Percentiles rank a stretch among this genome's conserved stretches.
Evolutionary conservation across 306 rosid genomes (phyloP).

Genomic region (Gillenia trifoliata): DNA sequence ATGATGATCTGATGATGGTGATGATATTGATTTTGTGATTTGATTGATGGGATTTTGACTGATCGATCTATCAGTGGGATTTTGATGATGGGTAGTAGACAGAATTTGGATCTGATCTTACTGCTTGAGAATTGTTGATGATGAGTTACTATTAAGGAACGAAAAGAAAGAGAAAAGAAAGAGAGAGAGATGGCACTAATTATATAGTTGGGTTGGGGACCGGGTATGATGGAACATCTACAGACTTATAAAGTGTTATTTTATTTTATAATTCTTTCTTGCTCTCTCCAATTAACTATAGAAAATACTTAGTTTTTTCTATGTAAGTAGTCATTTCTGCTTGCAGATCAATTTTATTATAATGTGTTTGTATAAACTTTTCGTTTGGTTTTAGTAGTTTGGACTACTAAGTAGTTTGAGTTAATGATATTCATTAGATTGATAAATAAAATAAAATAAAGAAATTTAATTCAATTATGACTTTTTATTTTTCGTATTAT

Average conservation of each 20-base stretch:
- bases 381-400: too few relatives aligned
- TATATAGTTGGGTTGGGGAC: constrained; percentile 3
- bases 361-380: too few relatives aligned
- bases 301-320: too few relatives aligned
- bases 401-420: too few relatives aligned
- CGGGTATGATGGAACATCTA: constrained; percentile 5
- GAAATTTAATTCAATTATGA: too few relatives aligned
- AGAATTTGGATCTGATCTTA: constrained; percentile 42
- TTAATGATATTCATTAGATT: too few relatives aligned
- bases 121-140: constrained; percentile 29
- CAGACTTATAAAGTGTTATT: constrained; percentile 1
- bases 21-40: constrained; percentile 39
- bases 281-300: background rate
- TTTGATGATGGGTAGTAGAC: constrained; percentile 29
- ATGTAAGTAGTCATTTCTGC: background rate
- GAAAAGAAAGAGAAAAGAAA: constrained; percentile 4
- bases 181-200: constrained; percentile 9
- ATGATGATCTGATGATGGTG: background rate
- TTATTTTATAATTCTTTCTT: background rate
- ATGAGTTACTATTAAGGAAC: constrained; percentile 17
- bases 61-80: constrained; percentile 54
- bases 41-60: constrained; percentile 81
- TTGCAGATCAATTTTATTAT: too few relatives aligned
- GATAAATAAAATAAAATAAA: too few relatives aligned
- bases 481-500: too few relatives aligned